phyloP scores from a whole-genome alignment of 345 rosid species.

The Hibiscus syriacus region DNA sequence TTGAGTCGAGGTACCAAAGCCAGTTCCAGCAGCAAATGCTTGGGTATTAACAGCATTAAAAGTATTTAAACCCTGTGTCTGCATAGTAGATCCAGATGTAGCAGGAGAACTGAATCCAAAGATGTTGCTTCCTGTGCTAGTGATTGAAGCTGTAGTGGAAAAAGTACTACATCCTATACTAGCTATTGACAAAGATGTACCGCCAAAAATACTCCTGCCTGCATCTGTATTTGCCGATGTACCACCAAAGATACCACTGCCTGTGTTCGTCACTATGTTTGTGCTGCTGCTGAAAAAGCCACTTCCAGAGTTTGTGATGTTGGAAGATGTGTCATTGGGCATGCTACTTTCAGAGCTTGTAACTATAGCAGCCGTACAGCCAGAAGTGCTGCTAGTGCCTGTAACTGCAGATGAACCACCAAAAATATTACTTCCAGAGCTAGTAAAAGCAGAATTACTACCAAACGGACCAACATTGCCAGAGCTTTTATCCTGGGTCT shows the following conservation, averaged over 20 bases:
- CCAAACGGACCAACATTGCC: conserved; percentile 33
- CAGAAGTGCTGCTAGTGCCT: conserved; percentile 23
- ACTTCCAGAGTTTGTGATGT: conserved; percentile 27
- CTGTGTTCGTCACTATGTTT: conserved; percentile 12
- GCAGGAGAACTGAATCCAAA: conserved; percentile 46
- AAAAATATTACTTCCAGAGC: conserved; percentile 20
- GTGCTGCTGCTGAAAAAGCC: conserved; percentile 25
- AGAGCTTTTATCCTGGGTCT: conserved; percentile 25
- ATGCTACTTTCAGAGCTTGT: conserved; percentile 23
- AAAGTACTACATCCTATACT: conserved; percentile 28
- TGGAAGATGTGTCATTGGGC: conserved; percentile 29
- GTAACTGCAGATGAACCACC: conserved; percentile 17
- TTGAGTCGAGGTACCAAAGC: conserved; percentile 37
- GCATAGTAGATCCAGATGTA: conserved; percentile 29
- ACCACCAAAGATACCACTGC: neutral
- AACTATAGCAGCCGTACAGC: conserved; percentile 19
- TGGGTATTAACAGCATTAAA: conserved; percentile 34
- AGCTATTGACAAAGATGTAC: conserved; percentile 25
- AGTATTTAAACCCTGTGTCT: conserved; percentile 38
- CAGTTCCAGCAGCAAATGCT: conserved; percentile 36
- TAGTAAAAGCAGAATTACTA: conserved; percentile 30
- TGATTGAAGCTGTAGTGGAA: conserved; percentile 18
- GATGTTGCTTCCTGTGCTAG: conserved; percentile 22
- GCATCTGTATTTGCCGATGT: conserved; percentile 20
- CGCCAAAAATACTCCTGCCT: conserved; percentile 28